These are phyloP conservation scores for Bacterosira constricta DNA, from an alignment of 108 stramenopile species.

Conservation along the genomic window DNA sequence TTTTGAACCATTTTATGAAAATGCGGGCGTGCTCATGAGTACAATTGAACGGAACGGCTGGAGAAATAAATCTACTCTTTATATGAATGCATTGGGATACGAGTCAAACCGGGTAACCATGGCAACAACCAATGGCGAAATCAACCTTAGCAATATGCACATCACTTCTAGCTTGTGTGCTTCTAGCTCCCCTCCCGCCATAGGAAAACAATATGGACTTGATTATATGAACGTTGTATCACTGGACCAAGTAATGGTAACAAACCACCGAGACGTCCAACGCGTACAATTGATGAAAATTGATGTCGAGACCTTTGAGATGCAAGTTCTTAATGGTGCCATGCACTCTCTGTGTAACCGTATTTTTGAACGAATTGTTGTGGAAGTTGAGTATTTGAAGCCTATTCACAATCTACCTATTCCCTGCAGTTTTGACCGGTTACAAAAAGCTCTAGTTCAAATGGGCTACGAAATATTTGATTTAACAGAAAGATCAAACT, in stretches of 20 bases:
- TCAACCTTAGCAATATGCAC: neutral
- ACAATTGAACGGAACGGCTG: neutral
- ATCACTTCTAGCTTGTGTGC: neutral
- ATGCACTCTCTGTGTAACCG: neutral
- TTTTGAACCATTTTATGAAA: neutral
- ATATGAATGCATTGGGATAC: neutral
- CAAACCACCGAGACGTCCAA: neutral
- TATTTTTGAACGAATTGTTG: neutral
- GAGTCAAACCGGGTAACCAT: neutral
- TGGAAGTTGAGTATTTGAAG: constrained; percentile 1
- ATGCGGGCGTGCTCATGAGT: neutral
- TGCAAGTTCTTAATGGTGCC: neutral
- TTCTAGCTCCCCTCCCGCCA: too few species aligned
- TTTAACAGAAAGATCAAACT: neutral
- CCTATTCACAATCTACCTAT: neutral
- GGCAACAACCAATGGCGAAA: neutral
- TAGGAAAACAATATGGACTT: neutral
- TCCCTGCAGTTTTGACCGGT: neutral
- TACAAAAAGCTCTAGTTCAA: neutral
- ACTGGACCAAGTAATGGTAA: neutral
- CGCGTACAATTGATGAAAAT: neutral
- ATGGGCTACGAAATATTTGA: neutral
- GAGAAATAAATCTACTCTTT: neutral
- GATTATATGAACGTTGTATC: neutral
- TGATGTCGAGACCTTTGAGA: neutral